A percentile compares a stretch with the other conserved stretches of the same genome.
phyloP scores from a whole-genome alignment of 306 rosid species.

The Hippophae tibetana region DNA sequence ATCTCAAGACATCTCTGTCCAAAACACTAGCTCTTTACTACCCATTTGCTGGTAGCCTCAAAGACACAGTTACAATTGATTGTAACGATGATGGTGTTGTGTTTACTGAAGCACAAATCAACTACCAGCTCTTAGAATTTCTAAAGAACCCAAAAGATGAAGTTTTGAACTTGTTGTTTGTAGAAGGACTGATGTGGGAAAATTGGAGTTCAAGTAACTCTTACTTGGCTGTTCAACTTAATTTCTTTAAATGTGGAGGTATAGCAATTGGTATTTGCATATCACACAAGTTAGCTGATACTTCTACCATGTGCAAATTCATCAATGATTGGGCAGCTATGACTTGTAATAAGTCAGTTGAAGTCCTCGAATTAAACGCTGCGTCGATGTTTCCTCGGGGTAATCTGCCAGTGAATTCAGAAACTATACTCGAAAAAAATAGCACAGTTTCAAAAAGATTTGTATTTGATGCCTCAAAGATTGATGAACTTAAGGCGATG shows the following conservation, averaged over 20 bases:
- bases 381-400: slow-evolving; percentile 17
- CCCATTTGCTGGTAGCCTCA: slow-evolving; percentile 37
- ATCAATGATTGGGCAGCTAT: slow-evolving; percentile 40
- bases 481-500: slow-evolving; percentile 22
- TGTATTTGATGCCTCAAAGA: slow-evolving; percentile 23
- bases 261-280: slow-evolving; percentile 27
- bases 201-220: background rate
- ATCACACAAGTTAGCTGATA: slow-evolving; percentile 42
- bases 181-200: slow-evolving; percentile 27
- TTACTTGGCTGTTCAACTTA: slow-evolving; percentile 32
- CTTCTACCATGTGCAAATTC: slow-evolving; percentile 27
- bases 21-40: slow-evolving; percentile 34
- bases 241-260: slow-evolving; percentile 40
- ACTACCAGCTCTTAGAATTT: slow-evolving; percentile 12
- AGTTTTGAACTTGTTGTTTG: slow-evolving; percentile 17
- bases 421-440: background rate
- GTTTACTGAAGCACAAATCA: slow-evolving; percentile 22
- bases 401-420: slow-evolving; percentile 12
- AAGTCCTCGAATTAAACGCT: slow-evolving; percentile 4
- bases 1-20: slow-evolving; percentile 37
- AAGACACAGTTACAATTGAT: slow-evolving; percentile 22
- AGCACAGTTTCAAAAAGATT: slow-evolving; percentile 18
- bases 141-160: slow-evolving; percentile 20
- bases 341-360: background rate
- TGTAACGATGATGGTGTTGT: slow-evolving; percentile 50